Evolutionary conservation across 1,284 basidiomycete species (phyloP), one percentile per base, ranked within the genome.

Genomic region (Trichosporon asahii): DNA sequence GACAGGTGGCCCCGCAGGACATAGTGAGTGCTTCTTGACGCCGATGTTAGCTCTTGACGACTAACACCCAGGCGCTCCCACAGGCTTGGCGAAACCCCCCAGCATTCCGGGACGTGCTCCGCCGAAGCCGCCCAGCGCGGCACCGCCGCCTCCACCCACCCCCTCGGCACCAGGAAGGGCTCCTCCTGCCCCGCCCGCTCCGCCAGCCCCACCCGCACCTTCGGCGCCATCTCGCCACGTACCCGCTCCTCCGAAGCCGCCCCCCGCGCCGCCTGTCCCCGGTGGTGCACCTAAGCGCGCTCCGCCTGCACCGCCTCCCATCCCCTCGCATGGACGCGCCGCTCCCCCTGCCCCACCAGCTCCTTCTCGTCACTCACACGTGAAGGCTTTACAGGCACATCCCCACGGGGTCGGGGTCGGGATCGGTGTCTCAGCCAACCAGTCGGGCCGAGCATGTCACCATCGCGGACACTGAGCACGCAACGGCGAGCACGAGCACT

Each of bases 181-280:
- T 14, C 57, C 72, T 2, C 63, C 69, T 66, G 69, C 33, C n/a
- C 75, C 75, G 14, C 72, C 73, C n/a, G 69, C 33, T 18, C 75
- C 75, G 11, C 72, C 73, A 15, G 69, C 72, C 1, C 76, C 76
- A 25, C 74, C 76, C n/a, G 27, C 57, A 31, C 57, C 57, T 14
- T 33, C 57, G 57, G 57, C 57, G 14, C 57, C 57, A 9, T 61
- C 57, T 61, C 57, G 57, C 8, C 57, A 61, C 15, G 8, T 69
- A 68, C 37, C 66, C 27, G 67, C 90, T 3, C 91, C 92, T 1
- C 84, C 86, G 1, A 85, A 92, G 69, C 90, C 91, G 2, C 88
- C 86, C 70, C 85, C 87, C 53, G 84, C 85, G 23, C 74, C 77
- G 18, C 72, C 76, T 37, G 71, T 67, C 11, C 57, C 73, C 65